Conservation (phyloP, 176 grass and related monocot genomes). For the Oryza australiensis region DNA sequence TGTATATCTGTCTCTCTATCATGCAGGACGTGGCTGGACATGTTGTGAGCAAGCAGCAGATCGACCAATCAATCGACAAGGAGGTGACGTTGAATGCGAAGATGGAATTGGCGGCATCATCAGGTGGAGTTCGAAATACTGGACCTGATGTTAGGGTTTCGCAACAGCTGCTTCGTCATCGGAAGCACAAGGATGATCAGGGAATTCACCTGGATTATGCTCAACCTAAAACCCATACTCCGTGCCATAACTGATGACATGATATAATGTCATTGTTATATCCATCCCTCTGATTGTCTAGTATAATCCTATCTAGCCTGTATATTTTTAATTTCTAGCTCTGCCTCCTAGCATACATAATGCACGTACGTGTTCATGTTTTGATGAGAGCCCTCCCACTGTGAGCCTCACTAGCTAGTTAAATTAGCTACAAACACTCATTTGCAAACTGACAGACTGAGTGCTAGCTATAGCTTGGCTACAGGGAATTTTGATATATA, state of each 20-base stretch:
- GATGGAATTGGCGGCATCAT: background rate
- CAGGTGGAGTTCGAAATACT: conserved; percentile 47
- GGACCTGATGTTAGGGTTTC: conserved; percentile 36
- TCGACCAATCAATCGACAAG: background rate
- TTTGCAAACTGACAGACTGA: background rate
- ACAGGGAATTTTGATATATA: background rate
- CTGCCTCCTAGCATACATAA: background rate
- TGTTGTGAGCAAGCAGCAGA: background rate
- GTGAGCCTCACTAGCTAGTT: conserved; percentile 1
- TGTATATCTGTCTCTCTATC: background rate
- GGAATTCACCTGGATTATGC: conserved; percentile 80
- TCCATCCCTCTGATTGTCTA: background rate
- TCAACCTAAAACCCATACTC: conserved; percentile 65
- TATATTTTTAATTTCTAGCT: background rate
- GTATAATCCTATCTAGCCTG: conserved; percentile 9
- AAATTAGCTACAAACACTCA: background rate
- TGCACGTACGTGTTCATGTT: background rate
- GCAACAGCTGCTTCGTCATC: conserved; percentile 22
- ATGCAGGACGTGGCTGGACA: conserved; percentile 25
- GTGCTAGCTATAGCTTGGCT: background rate
- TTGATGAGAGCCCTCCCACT: background rate
- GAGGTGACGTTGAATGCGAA: background rate
- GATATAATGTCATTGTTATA: conserved; percentile 4
- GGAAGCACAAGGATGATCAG: conserved; percentile 30
- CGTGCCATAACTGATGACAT: conserved; percentile 73